phyloP scores from a whole-genome alignment of 352 stramenopile species.

The Phytophthora melonis region DNA sequence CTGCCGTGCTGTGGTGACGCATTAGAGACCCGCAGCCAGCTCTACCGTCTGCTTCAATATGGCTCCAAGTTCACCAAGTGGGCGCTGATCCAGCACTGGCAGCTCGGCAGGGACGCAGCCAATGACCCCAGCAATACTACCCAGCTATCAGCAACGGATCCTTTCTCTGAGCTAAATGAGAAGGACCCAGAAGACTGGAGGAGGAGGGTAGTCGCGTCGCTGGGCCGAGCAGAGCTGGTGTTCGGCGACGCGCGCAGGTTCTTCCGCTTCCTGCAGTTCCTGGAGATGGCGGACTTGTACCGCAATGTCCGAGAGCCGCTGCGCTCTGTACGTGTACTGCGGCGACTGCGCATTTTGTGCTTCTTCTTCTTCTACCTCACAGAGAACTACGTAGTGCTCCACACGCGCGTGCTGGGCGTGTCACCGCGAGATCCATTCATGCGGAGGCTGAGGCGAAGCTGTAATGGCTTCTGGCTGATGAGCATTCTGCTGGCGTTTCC shows the following conservation, averaged over 20 bases:
- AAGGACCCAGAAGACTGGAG: slow-evolving; percentile 15
- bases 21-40: slow-evolving; percentile 68
- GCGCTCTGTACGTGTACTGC: slow-evolving; percentile 41
- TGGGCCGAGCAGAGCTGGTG: slow-evolving; percentile 53
- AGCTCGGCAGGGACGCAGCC: slow-evolving; percentile 2
- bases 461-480: slow-evolving; percentile 66
- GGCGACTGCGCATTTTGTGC: slow-evolving; percentile 54
- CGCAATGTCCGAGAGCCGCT: slow-evolving; percentile 51
- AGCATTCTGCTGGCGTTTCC: slow-evolving; percentile 67
- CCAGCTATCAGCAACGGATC: neutral
- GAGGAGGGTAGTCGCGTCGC: slow-evolving; percentile 29
- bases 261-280: slow-evolving; percentile 71
- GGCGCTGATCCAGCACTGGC: slow-evolving; percentile 44
- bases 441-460: slow-evolving; percentile 44
- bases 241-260: slow-evolving; percentile 69
- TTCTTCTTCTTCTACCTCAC: slow-evolving; percentile 77
- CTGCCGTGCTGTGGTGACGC: neutral
- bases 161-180: neutral
- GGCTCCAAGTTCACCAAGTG: slow-evolving; percentile 63
- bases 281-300: slow-evolving; percentile 69
- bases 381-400: slow-evolving; percentile 70
- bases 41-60: slow-evolving; percentile 75
- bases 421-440: slow-evolving; percentile 42
- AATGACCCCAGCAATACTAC: neutral
- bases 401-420: slow-evolving; percentile 51